Evolutionary conservation across 257 asterid species (phyloP).

Genomic region (Jacaranda mimosifolia): DNA sequence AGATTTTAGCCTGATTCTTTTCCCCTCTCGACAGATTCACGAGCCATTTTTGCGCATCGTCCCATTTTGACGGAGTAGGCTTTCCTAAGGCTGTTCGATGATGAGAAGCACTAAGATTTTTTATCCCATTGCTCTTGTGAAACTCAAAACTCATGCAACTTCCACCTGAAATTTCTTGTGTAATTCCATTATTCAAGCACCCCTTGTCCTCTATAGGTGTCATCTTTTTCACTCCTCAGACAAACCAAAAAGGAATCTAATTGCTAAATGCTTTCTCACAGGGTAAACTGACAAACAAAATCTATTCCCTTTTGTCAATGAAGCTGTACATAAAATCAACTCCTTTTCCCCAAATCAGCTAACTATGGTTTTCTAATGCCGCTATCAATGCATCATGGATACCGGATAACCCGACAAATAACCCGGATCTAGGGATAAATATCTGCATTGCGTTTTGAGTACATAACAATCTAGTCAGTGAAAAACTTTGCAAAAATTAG

Average conservation of each 20-base stretch:
- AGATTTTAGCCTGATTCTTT: constrained; percentile 57
- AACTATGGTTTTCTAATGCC: constrained; percentile 20
- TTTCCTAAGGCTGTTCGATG: constrained; percentile 73
- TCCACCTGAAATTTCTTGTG: constrained; percentile 53
- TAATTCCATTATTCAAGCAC: constrained; percentile 59
- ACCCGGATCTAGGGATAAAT: constrained; percentile 38
- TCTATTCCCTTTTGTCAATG: constrained; percentile 20
- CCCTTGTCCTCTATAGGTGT: constrained; percentile 85
- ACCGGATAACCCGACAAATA: not conserved
- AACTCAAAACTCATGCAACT: constrained; percentile 66
- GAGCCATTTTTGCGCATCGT: constrained; percentile 97
- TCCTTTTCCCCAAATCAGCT: constrained; percentile 18
- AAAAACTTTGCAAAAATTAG: not conserved
- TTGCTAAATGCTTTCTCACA: too few species aligned
- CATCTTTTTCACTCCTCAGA: constrained; percentile 46
- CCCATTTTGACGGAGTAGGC: constrained; percentile 97
- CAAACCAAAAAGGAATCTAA: not conserved
- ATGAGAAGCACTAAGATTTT: constrained; percentile 58
- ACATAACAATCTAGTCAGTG: constrained; percentile 17
- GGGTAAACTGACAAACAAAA: not conserved
- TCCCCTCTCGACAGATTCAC: constrained; percentile 86
- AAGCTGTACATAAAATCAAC: not conserved
- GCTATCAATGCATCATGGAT: constrained; percentile 18
- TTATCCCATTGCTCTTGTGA: constrained; percentile 55
- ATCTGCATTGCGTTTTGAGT: constrained; percentile 42